phyloP scores from a whole-genome alignment of 2,329 filamentous ascomycete species.

The Venturia oleaginea region DNA sequence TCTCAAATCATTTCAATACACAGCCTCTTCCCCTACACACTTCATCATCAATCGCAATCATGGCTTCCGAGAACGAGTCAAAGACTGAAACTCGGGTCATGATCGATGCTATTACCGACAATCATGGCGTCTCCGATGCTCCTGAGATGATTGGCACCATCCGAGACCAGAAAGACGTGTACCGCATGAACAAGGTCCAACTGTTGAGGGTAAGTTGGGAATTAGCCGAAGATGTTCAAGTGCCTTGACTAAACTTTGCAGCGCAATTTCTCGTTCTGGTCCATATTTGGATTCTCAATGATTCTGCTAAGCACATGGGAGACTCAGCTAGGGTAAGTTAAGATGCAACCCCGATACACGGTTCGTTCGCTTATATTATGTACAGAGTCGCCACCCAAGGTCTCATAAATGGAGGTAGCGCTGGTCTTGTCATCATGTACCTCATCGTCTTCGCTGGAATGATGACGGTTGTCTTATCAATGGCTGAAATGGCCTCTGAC shows the following conservation, averaged over 20 bases:
- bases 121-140: background rate
- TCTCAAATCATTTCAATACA: too few relatives aligned
- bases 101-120: background rate
- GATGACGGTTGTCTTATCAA: slow-evolving; percentile 5
- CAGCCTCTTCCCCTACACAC: background rate
- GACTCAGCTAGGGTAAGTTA: slow-evolving; percentile 12
- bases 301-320: slow-evolving; percentile 15
- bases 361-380: background rate
- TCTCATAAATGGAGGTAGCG: slow-evolving; percentile 14
- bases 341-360: background rate
- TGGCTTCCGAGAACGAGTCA: background rate
- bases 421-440: slow-evolving; percentile 14
- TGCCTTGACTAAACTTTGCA: background rate
- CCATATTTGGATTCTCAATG: slow-evolving; percentile 16
- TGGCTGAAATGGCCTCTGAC: slow-evolving; percentile 15
- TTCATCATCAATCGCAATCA: background rate
- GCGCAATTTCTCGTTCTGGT: slow-evolving; percentile 15
- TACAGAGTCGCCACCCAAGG: slow-evolving; percentile 5
- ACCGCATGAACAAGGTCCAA: slow-evolving; percentile 15
- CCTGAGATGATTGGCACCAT: slow-evolving; percentile 12
- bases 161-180: slow-evolving; percentile 14
- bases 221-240: background rate
- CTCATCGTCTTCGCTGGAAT: slow-evolving; percentile 10
- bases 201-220: slow-evolving; percentile 14
- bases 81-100: background rate